A percentile compares a stretch with the other conserved stretches of the same genome.
phyloP scores from a whole-genome alignment of 441 rosid genomes.

The Capsella rubella region DNA sequence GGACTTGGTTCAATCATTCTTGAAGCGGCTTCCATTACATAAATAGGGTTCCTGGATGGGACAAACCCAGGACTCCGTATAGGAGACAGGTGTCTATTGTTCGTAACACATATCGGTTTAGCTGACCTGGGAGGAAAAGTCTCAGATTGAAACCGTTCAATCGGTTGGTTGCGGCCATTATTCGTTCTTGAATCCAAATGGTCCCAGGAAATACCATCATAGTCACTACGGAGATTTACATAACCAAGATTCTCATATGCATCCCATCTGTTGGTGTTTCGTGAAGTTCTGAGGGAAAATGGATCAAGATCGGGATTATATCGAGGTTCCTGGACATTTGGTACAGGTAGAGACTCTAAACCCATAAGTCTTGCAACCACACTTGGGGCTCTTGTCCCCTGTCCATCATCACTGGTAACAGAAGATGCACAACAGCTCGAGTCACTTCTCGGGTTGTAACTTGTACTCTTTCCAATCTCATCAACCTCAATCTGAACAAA shows the following conservation, averaged over 20 bases:
- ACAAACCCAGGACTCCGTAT: conserved; percentile 66
- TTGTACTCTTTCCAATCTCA: conserved; percentile 53
- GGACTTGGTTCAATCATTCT: conserved; percentile 82
- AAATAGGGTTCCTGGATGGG: conserved; percentile 62
- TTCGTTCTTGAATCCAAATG: conserved; percentile 51
- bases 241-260: conserved; percentile 51
- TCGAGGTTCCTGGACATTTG: conserved; percentile 55
- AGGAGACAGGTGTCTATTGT: conserved; percentile 57
- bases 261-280: conserved; percentile 48
- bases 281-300: conserved; percentile 47
- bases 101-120: conserved; percentile 65
- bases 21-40: conserved; percentile 81
- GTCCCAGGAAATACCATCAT: conserved; percentile 50
- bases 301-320: conserved; percentile 52
- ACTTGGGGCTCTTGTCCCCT: conserved; percentile 75
- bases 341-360: conserved; percentile 78
- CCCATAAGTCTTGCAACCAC: conserved; percentile 99
- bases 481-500: conserved; percentile 58
- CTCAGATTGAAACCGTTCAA: conserved; percentile 84
- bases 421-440: conserved; percentile 68
- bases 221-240: conserved; percentile 46
- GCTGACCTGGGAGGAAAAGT: conserved; percentile 76
- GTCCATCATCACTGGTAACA: conserved; percentile 72
- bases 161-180: conserved; percentile 56
- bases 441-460: conserved; percentile 62